A percentile compares a stretch with the other conserved stretches of the same genome.
phyloP scores from a whole-genome alignment of 2,329 filamentous ascomycete species.

The Aspergillus phoenicis region DNA sequence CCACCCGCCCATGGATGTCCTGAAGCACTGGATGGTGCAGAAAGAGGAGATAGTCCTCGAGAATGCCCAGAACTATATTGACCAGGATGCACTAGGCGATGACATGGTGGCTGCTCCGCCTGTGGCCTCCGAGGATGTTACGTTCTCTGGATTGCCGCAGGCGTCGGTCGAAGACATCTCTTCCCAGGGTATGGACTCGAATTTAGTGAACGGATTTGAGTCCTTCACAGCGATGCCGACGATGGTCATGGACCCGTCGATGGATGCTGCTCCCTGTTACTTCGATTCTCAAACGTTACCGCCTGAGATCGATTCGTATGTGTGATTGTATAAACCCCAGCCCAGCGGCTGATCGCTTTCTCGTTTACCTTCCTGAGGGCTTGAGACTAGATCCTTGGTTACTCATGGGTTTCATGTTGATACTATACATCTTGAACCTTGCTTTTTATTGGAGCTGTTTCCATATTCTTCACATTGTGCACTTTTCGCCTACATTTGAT shows the following conservation, averaged over 20 bases:
- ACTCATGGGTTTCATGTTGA: conserved; percentile 8
- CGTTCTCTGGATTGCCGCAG: conserved; percentile 17
- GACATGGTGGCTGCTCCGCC: conserved; percentile 19
- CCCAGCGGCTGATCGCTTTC: conserved; percentile 2
- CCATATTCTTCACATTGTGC: background rate
- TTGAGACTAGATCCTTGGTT: background rate
- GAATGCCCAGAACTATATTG: conserved; percentile 32
- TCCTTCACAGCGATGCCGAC: conserved; percentile 27
- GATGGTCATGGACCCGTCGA: conserved; percentile 36
- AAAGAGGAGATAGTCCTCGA: conserved; percentile 52
- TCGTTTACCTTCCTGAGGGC: background rate
- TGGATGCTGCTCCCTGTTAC: conserved; percentile 35
- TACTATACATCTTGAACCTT: conserved; percentile 4
- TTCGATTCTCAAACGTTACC: conserved; percentile 35
- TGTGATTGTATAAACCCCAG: conserved; percentile 30
- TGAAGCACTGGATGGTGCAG: conserved; percentile 64
- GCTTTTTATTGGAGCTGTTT: conserved; percentile 3
- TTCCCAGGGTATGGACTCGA: conserved; percentile 31
- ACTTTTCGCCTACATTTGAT: background rate
- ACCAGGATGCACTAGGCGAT: conserved; percentile 28
- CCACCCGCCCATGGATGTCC: conserved; percentile 60
- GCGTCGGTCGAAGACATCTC: conserved; percentile 23
- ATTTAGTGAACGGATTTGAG: conserved; percentile 34
- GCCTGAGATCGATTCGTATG: conserved; percentile 41
- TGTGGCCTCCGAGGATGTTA: conserved; percentile 16